Conservation (phyloP, 2,329 filamentous ascomycete species). For the Aspergillus pseudoglaucus region DNA sequence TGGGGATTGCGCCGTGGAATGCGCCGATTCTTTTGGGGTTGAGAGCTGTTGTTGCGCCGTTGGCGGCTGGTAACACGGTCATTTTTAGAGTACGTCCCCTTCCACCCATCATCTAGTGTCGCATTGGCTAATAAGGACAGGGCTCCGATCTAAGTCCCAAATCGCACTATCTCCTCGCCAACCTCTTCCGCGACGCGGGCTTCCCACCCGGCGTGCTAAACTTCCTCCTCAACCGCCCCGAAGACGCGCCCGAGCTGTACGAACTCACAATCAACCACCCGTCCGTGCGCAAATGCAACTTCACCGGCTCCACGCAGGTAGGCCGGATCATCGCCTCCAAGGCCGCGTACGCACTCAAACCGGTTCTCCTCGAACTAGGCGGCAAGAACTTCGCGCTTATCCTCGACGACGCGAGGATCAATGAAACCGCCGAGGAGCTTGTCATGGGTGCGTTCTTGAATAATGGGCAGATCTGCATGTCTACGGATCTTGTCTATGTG, state of each 20-base stretch:
- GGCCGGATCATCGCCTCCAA: conserved; percentile 36
- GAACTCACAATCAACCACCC: conserved; percentile 33
- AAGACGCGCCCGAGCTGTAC: conserved; percentile 30
- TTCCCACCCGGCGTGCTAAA: conserved; percentile 39
- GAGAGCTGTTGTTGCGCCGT: conserved; percentile 48
- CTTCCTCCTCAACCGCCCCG: conserved; percentile 24
- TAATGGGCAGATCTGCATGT: conserved; percentile 71
- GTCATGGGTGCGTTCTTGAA: conserved; percentile 23
- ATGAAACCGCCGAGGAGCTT: conserved; percentile 28
- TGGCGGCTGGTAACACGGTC: conserved; percentile 62
- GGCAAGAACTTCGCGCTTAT: conserved; percentile 42
- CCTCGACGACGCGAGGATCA: conserved; percentile 39
- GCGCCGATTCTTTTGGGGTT: conserved; percentile 41
- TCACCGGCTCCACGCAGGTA: conserved; percentile 40
- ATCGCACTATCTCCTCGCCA: conserved; percentile 45
- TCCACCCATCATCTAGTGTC: background rate
- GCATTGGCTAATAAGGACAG: conserved; percentile 16
- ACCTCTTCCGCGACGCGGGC: conserved; percentile 37
- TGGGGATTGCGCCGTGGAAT: conserved; percentile 70
- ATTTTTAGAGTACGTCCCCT: conserved; percentile 49
- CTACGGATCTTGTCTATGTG: conserved; percentile 61
- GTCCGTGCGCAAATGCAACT: conserved; percentile 38
- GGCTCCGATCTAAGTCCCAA: conserved; percentile 56
- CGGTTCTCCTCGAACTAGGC: conserved; percentile 42
- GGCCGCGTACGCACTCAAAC: conserved; percentile 39